Conservation (phyloP, 805 yeast genomes). For the Ogataea thermomethanolica region DNA sequence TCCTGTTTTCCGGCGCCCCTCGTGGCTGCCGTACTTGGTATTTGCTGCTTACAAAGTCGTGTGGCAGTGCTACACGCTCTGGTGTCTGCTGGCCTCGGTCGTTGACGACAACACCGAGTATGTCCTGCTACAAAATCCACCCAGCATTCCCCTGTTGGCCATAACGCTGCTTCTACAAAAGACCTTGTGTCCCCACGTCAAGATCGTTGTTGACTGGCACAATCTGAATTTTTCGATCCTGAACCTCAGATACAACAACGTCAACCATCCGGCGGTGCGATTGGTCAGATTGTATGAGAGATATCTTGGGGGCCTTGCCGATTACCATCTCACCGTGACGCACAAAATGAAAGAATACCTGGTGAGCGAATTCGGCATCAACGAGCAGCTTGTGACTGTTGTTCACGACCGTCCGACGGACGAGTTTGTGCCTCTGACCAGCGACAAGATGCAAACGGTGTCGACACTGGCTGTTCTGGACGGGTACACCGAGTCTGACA, state of each 20-base stretch:
- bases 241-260: constrained; percentile 54
- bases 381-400: constrained; percentile 48
- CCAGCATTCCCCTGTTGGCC: constrained; percentile 78
- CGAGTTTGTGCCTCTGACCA: constrained; percentile 55
- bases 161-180: constrained; percentile 54
- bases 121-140: constrained; percentile 86
- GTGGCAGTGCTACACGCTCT: constrained; percentile 48
- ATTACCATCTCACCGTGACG: constrained; percentile 78
- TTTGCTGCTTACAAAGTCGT: constrained; percentile 60
- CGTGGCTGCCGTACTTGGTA: constrained; percentile 47
- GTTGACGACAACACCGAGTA: constrained; percentile 60
- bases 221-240: constrained; percentile 84
- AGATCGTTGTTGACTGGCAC: constrained; percentile 91
- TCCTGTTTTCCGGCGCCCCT: constrained; percentile 36
- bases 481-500: constrained; percentile 38
- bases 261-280: constrained; percentile 59
- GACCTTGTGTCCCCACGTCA: constrained; percentile 44
- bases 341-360: constrained; percentile 64
- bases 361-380: constrained; percentile 50
- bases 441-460: constrained; percentile 29
- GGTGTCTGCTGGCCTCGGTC: constrained; percentile 46
- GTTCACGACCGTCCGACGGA: constrained; percentile 84
- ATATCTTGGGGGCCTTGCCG: constrained; percentile 58
- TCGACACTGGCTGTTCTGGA: constrained; percentile 35
- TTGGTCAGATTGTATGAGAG: constrained; percentile 62